Conservation (phyloP, 768 basidiomycete species). For the Leucosporidium yakuticum region DNA sequence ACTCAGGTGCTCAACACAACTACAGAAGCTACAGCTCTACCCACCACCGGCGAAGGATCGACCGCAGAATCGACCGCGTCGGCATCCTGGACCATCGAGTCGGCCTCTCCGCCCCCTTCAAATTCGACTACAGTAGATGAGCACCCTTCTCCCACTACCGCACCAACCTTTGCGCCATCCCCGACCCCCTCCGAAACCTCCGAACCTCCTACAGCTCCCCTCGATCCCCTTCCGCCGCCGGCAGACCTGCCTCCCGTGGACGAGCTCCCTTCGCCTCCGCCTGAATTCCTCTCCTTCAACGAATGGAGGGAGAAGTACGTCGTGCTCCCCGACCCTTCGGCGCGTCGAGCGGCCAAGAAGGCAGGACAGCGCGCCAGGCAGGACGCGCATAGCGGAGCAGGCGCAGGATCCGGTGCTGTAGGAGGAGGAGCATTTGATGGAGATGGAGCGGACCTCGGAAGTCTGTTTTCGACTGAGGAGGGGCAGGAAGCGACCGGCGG, state of each 20-base stretch:
- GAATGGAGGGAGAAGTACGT: conserved; percentile 76
- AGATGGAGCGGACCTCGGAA: not conserved
- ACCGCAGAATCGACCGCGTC: too few species aligned
- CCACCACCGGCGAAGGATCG: too few species aligned
- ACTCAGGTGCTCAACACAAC: too few species aligned
- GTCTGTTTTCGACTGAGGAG: not conserved
- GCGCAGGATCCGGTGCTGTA: not conserved
- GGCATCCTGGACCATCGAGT: too few species aligned
- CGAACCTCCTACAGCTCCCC: not conserved
- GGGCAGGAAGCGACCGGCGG: not conserved
- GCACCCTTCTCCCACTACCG: not conserved
- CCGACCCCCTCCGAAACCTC: not conserved
- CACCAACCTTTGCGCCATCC: not conserved
- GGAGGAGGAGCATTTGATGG: not conserved
- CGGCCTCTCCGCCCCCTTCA: too few species aligned
- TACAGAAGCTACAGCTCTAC: too few species aligned
- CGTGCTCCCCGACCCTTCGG: conserved; percentile 37
- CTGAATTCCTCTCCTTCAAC: conserved; percentile 65
- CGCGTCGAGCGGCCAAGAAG: conserved; percentile 17
- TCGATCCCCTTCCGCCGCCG: not conserved
- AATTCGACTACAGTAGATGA: too few species aligned
- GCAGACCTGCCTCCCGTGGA: not conserved
- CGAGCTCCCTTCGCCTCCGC: conserved; percentile 6
- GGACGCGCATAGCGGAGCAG: conserved; percentile 12
- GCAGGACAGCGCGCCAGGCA: conserved; percentile 27